Evolutionary conservation across 1,284 basidiomycete genomes (phyloP).

Genomic region (Fomitopsis palustris): DNA sequence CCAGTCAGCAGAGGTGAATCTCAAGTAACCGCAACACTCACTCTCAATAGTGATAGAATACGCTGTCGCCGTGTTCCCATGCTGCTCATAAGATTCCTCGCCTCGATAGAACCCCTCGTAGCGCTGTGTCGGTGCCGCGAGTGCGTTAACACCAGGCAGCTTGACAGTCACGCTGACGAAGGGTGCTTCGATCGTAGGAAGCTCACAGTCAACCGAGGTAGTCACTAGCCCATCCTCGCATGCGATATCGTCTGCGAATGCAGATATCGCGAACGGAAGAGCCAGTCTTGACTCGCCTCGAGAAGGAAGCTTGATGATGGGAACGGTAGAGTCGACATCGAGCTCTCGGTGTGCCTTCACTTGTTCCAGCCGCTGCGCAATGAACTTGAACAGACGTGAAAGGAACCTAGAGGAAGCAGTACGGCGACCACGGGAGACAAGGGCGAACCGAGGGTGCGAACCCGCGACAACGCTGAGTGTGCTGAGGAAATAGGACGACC

Average conservation of each 20-base stretch:
- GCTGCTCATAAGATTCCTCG: background rate
- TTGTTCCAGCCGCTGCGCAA: background rate
- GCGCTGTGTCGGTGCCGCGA: background rate
- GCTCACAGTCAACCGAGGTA: background rate
- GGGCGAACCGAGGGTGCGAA: background rate
- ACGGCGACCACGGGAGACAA: background rate
- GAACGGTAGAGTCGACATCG: background rate
- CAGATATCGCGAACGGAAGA: background rate
- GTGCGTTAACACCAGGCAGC: background rate
- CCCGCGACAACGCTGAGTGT: background rate
- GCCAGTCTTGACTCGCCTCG: background rate
- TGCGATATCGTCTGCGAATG: background rate
- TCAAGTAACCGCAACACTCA: background rate
- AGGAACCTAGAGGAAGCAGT: background rate
- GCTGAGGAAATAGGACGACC: background rate
- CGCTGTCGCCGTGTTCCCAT: background rate
- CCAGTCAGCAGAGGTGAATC: background rate
- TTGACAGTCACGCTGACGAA: background rate
- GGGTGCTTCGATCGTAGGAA: background rate
- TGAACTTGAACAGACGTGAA: background rate
- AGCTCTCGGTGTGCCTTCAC: background rate
- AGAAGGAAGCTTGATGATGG: background rate
- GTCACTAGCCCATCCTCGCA: background rate
- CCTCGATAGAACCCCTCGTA: background rate
- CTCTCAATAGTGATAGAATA: background rate